Evolutionary conservation across 768 basidiomycete species (phyloP), one percentile per base, ranked within the genome.

Genomic region (Calocybe cyanea): DNA sequence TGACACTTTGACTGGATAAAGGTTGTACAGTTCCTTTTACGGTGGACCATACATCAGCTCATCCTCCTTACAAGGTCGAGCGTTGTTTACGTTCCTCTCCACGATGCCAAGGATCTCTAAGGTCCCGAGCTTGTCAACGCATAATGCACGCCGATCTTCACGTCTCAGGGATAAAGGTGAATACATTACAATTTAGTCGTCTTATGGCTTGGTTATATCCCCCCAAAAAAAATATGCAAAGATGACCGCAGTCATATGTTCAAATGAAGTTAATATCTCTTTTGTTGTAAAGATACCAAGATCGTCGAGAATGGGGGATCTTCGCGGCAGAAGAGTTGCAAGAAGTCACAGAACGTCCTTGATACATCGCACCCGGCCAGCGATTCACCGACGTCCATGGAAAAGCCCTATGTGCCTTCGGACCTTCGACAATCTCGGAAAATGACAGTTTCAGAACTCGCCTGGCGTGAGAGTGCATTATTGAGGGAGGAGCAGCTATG

Each of bases 401-500:
- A 41, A 25, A 58, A 58, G 48, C 47, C 43, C 15, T 54, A 41
- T 40, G 41, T 46, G 33, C 40, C 49, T 24, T 56, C 61, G 50
- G 58, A 61, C 51, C 60, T 54, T 48, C 59, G 67, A 53, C 64
- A 69, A 62, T 71, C 68, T 8, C 61, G 60, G 43, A 67, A 68
- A 56, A 69, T 70, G 54, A 65, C 67, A 17, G 61, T 65, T 13
- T 48, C 63, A 19, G 73, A 73, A 44, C 64, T 73, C 24, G 52
- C 67, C 37, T 52, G 63, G 59, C 63, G 70, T 47, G 67, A 71
- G 53, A 57, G 63, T 40, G 54, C 61, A 3, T 57, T 74, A 41
- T 35, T 65, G 30, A 40, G 61, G 43, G 64, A 66, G 41, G 74
- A 77, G 52, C 57, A 65, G 43, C 72, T 75, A 23, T 67, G 68